Conservation (phyloP, 2,329 filamentous ascomycete species). For the Fonsecaea monophora region DNA sequence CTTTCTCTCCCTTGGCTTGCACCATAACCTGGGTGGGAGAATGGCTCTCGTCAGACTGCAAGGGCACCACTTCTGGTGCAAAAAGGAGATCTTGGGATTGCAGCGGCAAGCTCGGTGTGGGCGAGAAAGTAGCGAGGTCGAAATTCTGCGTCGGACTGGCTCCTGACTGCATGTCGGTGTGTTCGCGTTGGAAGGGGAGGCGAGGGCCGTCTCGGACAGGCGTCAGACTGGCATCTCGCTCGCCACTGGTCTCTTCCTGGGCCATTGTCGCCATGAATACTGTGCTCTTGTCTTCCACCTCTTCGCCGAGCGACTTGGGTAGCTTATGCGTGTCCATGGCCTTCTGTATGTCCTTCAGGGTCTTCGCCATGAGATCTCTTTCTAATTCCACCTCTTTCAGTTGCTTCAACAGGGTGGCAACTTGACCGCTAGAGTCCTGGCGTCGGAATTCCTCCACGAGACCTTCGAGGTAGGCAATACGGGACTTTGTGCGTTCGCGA, state of each 20-base stretch:
- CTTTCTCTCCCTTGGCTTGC: slow-evolving; percentile 17
- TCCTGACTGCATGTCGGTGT: not conserved
- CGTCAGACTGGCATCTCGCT: slow-evolving; percentile 21
- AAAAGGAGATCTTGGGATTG: slow-evolving; percentile 26
- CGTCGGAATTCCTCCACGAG: slow-evolving; percentile 38
- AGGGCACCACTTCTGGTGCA: slow-evolving; percentile 28
- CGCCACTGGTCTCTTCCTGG: slow-evolving; percentile 10
- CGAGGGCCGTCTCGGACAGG: slow-evolving; percentile 22
- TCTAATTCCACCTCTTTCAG: slow-evolving; percentile 38
- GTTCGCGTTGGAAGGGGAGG: slow-evolving; percentile 8
- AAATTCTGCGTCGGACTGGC: slow-evolving; percentile 20
- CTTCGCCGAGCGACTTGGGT: slow-evolving; percentile 12
- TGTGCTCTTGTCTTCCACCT: slow-evolving; percentile 10
- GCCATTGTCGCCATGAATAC: not conserved
- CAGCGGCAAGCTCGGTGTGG: slow-evolving; percentile 19
- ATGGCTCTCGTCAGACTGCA: slow-evolving; percentile 18
- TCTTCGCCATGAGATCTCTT: slow-evolving; percentile 36
- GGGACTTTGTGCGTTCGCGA: slow-evolving; percentile 39
- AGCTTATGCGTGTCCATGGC: slow-evolving; percentile 32
- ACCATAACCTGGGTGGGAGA: slow-evolving; percentile 27
- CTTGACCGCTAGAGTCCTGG: slow-evolving; percentile 36
- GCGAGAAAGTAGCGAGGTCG: slow-evolving; percentile 30
- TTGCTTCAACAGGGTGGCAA: slow-evolving; percentile 38
- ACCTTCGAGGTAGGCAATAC: slow-evolving; percentile 41
- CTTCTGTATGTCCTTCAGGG: slow-evolving; percentile 39